Evolutionary conservation across 2,329 filamentous ascomycete species (phyloP).

Genomic region (Trichoderma breve): DNA sequence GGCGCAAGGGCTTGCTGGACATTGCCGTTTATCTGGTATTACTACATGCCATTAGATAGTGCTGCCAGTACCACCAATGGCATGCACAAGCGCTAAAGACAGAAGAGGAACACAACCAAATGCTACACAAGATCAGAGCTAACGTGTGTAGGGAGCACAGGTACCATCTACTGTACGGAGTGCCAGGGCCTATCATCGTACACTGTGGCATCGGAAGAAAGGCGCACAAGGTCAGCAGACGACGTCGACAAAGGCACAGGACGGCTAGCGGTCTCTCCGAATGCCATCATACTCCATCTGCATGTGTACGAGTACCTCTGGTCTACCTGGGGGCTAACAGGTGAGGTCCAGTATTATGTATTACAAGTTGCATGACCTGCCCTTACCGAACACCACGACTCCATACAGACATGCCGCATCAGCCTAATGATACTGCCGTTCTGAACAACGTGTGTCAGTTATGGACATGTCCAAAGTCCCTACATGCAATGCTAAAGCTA

Average conservation of each 20-base stretch:
- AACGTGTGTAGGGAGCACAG: neutral
- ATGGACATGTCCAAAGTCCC: neutral
- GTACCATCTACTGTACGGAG: neutral
- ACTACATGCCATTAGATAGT: constrained; percentile 8
- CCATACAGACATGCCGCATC: neutral
- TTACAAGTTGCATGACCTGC: neutral
- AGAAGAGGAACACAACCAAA: neutral
- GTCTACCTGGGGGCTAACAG: neutral
- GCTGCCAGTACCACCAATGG: neutral
- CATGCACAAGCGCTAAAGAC: neutral
- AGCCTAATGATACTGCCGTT: neutral
- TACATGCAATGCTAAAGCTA: neutral
- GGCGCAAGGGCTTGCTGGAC: constrained; percentile 13
- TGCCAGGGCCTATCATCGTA: neutral
- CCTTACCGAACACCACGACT: neutral
- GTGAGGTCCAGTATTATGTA: neutral
- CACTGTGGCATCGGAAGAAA: constrained; percentile 6
- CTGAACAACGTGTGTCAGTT: constrained; percentile 2
- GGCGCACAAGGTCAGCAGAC: constrained; percentile 6
- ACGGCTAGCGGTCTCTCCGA: neutral
- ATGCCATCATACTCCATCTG: neutral
- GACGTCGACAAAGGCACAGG: neutral
- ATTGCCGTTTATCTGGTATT: neutral
- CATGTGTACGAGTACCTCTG: neutral
- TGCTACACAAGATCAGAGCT: neutral